Percentiles rank a stretch among this genome's conserved stretches.
phyloP scores from a whole-genome alignment of 75 land plant species.

The Sequoiadendron giganteum region DNA sequence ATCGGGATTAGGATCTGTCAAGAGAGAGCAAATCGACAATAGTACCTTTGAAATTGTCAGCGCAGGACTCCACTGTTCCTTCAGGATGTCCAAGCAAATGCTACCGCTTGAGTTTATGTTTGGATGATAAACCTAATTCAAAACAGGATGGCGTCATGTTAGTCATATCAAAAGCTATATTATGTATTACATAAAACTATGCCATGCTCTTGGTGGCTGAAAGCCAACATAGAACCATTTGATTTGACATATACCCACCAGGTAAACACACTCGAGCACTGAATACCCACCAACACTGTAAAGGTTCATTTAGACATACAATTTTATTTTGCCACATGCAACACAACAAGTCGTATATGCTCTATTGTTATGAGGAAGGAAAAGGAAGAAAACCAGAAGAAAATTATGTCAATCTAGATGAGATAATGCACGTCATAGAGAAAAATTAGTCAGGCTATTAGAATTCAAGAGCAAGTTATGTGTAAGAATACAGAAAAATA shows the following conservation, averaged over 20 bases:
- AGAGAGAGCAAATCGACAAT: conserved; percentile 32
- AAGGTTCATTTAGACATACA: not conserved
- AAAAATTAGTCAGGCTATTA: not conserved
- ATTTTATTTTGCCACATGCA: not conserved
- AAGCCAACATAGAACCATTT: not conserved
- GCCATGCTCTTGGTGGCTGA: not conserved
- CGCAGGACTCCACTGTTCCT: conserved; percentile 64
- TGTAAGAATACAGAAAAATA: not conserved
- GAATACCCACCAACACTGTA: not conserved
- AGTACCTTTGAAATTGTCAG: conserved; percentile 50
- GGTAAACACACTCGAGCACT: not conserved
- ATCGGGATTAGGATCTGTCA: conserved; percentile 41
- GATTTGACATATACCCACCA: not conserved
- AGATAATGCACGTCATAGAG: not conserved
- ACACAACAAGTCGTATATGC: not conserved
- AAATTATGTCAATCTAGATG: not conserved
- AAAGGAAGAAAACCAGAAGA: not conserved
- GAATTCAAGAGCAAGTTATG: not conserved
- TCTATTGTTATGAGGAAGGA: not conserved
- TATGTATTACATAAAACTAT: not conserved
- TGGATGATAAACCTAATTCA: conserved; percentile 43
- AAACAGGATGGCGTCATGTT: conserved; percentile 7
- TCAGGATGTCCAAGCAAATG: conserved; percentile 52
- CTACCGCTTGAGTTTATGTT: conserved; percentile 53
- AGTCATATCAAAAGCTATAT: not conserved